These are phyloP conservation scores for Lagerstroemia speciosa DNA, from an alignment of 345 rosid species.

Conservation along the genomic window DNA sequence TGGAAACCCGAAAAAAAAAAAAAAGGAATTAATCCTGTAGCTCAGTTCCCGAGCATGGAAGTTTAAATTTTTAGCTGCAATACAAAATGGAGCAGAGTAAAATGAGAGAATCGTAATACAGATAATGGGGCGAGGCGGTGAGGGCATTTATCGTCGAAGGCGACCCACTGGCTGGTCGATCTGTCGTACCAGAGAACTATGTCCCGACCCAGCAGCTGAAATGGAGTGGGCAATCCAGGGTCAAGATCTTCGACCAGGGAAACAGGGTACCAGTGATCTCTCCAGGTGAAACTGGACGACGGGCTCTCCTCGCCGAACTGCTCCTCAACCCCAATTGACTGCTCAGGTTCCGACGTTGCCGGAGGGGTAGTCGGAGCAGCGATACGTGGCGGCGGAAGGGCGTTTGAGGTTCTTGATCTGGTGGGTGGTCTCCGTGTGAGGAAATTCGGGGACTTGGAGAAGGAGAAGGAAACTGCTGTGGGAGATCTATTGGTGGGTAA, in stretches of 20 bases:
- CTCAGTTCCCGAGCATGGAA: conserved; percentile 33
- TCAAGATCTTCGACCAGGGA: conserved; percentile 85
- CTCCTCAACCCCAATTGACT: conserved; percentile 24
- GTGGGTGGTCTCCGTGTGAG: not conserved
- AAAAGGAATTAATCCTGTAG: not conserved
- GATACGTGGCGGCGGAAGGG: conserved; percentile 39
- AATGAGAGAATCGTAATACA: conserved; percentile 30
- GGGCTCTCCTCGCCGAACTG: conserved; percentile 44
- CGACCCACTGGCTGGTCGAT: conserved; percentile 59
- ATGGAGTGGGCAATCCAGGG: conserved; percentile 60
- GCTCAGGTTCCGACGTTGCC: conserved; percentile 22
- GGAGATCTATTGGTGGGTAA: conserved; percentile 1
- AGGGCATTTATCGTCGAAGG: conserved; percentile 89
- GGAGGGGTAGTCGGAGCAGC: conserved; percentile 48
- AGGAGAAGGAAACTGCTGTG: conserved; percentile 7
- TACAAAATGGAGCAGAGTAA: not conserved
- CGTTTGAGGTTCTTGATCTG: not conserved
- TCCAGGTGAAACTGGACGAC: conserved; percentile 68
- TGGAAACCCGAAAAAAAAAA: not conserved
- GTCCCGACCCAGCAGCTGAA: conserved; percentile 91
- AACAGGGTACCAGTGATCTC: conserved; percentile 97
- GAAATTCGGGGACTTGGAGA: conserved; percentile 15
- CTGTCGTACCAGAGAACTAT: conserved; percentile 87
- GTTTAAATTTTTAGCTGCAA: not conserved
- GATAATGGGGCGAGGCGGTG: conserved; percentile 94